These are phyloP conservation scores for Miamiensis avidus DNA, from an alignment of 169 alveolate genomes.

Conservation along the genomic window DNA sequence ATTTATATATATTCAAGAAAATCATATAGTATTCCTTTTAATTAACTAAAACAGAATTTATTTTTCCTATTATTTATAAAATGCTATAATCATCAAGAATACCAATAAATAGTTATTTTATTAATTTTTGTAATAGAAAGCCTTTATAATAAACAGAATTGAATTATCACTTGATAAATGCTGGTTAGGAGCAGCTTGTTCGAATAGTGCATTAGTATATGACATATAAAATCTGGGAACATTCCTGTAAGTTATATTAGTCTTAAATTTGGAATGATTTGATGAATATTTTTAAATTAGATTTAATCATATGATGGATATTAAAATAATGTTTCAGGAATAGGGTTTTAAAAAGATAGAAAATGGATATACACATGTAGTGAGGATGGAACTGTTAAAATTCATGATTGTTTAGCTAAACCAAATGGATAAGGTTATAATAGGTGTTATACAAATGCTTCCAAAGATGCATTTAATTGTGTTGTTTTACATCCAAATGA, in stretches of 20 bases:
- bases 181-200: conserved; percentile 60
- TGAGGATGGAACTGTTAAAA: conserved; percentile 76
- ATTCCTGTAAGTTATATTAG: background rate
- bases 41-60: background rate
- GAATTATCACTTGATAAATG: conserved; percentile 52
- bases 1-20: too few relatives aligned
- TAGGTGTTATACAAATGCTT: background rate
- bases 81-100: too few relatives aligned
- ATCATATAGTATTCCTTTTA: background rate
- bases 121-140: background rate
- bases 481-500: conserved; percentile 78
- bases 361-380: conserved; percentile 73
- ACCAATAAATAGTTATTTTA: too few relatives aligned
- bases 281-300: conserved; percentile 14
- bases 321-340: conserved; percentile 61
- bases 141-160: conserved; percentile 51
- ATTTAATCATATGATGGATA: conserved; percentile 71
- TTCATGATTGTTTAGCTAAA: conserved; percentile 70
- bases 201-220: conserved; percentile 46
- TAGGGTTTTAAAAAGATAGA: conserved; percentile 70
- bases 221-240: conserved; percentile 26
- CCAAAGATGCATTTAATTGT: conserved; percentile 54
- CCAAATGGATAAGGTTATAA: conserved; percentile 55
- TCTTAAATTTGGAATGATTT: background rate
- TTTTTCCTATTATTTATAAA: too few relatives aligned